phyloP scores from a whole-genome alignment of 176 grass and related monocot species.

The Rhynchospora breviuscula region DNA sequence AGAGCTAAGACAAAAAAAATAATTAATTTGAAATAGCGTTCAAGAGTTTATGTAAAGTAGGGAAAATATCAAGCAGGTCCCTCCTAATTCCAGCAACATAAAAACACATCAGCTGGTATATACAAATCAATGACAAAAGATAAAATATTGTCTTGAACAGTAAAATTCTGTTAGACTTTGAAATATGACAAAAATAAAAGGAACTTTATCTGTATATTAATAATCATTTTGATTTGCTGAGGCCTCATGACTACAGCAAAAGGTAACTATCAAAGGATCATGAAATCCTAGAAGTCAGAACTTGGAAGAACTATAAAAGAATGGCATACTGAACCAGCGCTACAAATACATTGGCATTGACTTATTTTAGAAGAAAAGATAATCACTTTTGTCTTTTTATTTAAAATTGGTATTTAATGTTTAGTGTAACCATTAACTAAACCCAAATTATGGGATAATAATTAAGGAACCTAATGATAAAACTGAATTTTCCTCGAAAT shows the following conservation, averaged over 20 bases:
- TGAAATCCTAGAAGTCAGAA: background rate
- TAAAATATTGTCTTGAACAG: background rate
- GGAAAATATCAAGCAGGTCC: too few relatives aligned
- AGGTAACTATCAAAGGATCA: background rate
- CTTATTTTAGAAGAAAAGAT: background rate
- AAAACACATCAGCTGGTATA: too few relatives aligned
- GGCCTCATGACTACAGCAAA: background rate
- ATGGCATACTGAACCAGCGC: background rate
- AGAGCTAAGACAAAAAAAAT: too few relatives aligned
- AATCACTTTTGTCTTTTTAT: background rate
- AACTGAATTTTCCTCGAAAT: constrained; percentile 70
- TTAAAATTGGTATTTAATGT: constrained; percentile 4
- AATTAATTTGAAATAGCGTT: too few relatives aligned
- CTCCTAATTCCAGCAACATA: too few relatives aligned
- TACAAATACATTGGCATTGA: background rate
- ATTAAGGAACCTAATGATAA: constrained; percentile 60
- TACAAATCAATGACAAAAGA: too few relatives aligned
- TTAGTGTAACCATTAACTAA: background rate
- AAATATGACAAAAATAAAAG: background rate
- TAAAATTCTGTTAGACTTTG: background rate
- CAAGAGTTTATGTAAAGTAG: too few relatives aligned
- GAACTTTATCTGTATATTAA: background rate
- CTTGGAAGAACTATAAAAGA: background rate
- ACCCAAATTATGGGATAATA: background rate
- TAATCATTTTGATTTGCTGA: background rate